These are phyloP conservation scores for Fusarium nodosum DNA, from an alignment of 2,329 filamentous ascomycete species.

Conservation along the genomic window DNA sequence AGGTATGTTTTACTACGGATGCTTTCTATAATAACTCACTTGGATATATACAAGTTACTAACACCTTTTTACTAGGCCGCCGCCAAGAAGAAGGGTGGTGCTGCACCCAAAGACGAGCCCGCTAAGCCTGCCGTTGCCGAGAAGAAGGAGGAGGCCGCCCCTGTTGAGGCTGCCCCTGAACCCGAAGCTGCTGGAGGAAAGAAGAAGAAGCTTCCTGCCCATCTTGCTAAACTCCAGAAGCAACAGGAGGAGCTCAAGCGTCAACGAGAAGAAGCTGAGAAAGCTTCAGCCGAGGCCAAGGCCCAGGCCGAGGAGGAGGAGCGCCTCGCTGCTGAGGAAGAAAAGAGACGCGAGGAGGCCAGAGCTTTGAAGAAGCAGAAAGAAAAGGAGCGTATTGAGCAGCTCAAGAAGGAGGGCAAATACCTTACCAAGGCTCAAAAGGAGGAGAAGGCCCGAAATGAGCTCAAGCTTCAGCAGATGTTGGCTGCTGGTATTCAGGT, in stretches of 20 bases:
- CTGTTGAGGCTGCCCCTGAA: constrained; percentile 41
- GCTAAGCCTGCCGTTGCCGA: constrained; percentile 61
- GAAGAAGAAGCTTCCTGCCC: constrained; percentile 92
- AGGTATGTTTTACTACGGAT: constrained; percentile 66
- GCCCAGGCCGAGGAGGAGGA: constrained; percentile 76
- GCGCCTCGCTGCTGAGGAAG: constrained; percentile 74
- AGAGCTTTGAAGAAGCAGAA: constrained; percentile 85
- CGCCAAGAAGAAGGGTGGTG: constrained; percentile 81
- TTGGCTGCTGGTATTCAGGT: constrained; percentile 81
- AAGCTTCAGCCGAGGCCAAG: constrained; percentile 72
- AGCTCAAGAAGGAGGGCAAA: constrained; percentile 89
- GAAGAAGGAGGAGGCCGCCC: constrained; percentile 73
- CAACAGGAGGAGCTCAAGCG: constrained; percentile 83
- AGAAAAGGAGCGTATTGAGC: constrained; percentile 87
- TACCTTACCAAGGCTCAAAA: constrained; percentile 89
- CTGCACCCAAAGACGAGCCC: constrained; percentile 48
- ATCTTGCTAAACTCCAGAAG: constrained; percentile 80
- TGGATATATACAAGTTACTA: constrained; percentile 19
- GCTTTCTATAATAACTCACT: background rate
- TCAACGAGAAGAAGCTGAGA: constrained; percentile 75
- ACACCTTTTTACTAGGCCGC: constrained; percentile 62
- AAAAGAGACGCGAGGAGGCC: constrained; percentile 77
- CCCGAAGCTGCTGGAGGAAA: constrained; percentile 64
- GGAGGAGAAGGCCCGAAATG: constrained; percentile 83
- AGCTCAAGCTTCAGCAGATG: constrained; percentile 88